Percentiles rank a stretch among this genome's conserved stretches.
phyloP scores from a whole-genome alignment of 805 yeast species.

The Kluyveromyces starmeri region DNA sequence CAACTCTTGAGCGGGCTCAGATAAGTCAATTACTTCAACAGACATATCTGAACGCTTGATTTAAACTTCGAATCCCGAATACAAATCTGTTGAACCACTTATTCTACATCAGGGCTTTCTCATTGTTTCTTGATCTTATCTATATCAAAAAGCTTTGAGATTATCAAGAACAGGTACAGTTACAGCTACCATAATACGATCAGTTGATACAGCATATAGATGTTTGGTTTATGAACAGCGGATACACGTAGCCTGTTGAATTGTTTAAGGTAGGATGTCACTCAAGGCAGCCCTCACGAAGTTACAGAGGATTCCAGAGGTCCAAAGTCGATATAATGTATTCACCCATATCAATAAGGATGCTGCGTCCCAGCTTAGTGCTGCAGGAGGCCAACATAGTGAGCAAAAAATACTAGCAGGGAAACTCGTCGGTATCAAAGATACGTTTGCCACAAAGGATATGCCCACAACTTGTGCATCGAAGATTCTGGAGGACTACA shows the following conservation, averaged over 20 bases:
- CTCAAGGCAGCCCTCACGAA: constrained; percentile 12
- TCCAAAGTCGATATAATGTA: constrained; percentile 30
- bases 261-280: too few relatives aligned
- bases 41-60: too few relatives aligned
- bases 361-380: constrained; percentile 8
- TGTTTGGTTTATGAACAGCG: too few relatives aligned
- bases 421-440: constrained; percentile 52
- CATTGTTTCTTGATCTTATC: too few relatives aligned
- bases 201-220: too few relatives aligned
- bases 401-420: constrained; percentile 21
- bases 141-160: too few relatives aligned
- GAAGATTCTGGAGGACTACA: constrained; percentile 44
- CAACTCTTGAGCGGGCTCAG: neutral
- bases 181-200: too few relatives aligned
- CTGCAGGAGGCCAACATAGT: constrained; percentile 5
- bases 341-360: constrained; percentile 34
- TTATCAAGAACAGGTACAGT: too few relatives aligned
- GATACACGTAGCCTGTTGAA: too few relatives aligned
- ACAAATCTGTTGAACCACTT: too few relatives aligned
- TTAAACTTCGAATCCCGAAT: too few relatives aligned
- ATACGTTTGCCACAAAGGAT: constrained; percentile 62
- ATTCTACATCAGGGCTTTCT: too few relatives aligned
- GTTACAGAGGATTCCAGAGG: constrained; percentile 11
- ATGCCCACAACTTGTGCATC: constrained; percentile 79
- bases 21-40: constrained; percentile 1